These are phyloP conservation scores for Edaphochlamys debaryana DNA, from an alignment of 139 green algal genomes.

Conservation along the genomic window DNA sequence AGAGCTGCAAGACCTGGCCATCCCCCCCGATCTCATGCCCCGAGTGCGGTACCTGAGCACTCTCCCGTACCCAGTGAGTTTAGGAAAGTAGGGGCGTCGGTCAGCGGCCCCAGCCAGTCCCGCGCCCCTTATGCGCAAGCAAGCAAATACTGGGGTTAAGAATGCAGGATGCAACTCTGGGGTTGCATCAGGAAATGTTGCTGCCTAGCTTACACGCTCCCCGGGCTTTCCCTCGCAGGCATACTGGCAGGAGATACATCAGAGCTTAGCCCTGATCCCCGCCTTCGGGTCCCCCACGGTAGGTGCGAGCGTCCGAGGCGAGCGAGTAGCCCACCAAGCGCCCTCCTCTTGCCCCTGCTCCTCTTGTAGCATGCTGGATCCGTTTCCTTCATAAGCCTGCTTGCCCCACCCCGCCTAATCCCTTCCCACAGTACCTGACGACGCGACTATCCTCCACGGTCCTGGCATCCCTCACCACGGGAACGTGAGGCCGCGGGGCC, in stretches of 20 bases:
- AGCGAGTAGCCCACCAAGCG: too few relatives aligned
- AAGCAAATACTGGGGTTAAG: too few relatives aligned
- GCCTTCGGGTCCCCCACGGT: constrained; percentile 4
- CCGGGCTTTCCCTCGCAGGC: not conserved
- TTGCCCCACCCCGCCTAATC: too few relatives aligned
- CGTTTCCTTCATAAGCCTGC: too few relatives aligned
- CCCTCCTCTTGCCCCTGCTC: too few relatives aligned
- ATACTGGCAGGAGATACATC: constrained; percentile 12
- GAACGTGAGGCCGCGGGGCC: too few relatives aligned
- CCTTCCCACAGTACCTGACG: constrained; percentile 14
- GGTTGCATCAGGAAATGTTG: not conserved
- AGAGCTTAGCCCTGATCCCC: constrained; percentile 4
- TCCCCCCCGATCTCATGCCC: not conserved
- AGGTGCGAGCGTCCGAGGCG: not conserved
- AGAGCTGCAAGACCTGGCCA: not conserved
- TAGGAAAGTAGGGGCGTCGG: too few relatives aligned
- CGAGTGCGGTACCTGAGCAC: not conserved
- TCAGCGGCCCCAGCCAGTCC: too few relatives aligned
- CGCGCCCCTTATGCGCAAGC: too few relatives aligned
- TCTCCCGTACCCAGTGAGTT: constrained; percentile 16
- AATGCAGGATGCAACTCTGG: not conserved
- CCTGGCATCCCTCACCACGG: constrained; percentile 16
- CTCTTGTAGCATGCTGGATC: too few relatives aligned
- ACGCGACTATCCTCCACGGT: constrained; percentile 8
- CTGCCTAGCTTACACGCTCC: not conserved